Base-by-base conservation (phyloP, 805 yeast genomes). In the Lipomyces oligophaga region DNA sequence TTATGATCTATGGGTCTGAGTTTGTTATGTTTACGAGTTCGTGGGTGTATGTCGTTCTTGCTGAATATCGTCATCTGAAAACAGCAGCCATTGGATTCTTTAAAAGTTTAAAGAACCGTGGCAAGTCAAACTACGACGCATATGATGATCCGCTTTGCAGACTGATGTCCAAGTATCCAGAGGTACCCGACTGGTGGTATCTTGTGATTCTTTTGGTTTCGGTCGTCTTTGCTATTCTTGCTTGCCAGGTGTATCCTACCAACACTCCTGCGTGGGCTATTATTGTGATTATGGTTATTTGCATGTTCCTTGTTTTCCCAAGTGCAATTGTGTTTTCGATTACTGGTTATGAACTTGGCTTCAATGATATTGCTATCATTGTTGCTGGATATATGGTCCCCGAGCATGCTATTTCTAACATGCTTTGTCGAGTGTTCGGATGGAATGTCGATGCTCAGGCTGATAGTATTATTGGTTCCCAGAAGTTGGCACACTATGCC, bases 161-260 rank as follows among this genome's bases (percentile, higher is more conserved):
- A 11, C 39, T 77, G 57, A 78, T 76, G 78, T 60, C 57, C 33
- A 66, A 63, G 45, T 81, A 82, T 62, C 72, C 73, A 31, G 87
- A 82, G 54, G 82, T 78, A 22, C 86, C 85, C 2, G 75, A 74
- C 38, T 76, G 80, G 80, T 78, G 85, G 81, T 81, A 73, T 58
- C 58, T 67, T 4, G 51, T 64, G 2, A 67, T 77, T 16, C 67
- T 79, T 5, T 50, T 70, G 1, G 64, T 75, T 33, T 64, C 73
- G 64, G 72, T 61, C 45, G 64, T 37, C 15, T 21, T 46, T 19
- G 32, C 38, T 22, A 31, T 51, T 31, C 69, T 67, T 7, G 60
- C 68, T 34, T 60, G 73, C 30, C 59, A 67, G 8, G 39, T 30
- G 5, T 49, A 40, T 22, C 54, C 76, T 38, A 67, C 68, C 58